Evolutionary conservation across 352 stramenopile species (phyloP), one percentile per base, ranked within the genome.

Genomic region (Peronospora farinosa): DNA sequence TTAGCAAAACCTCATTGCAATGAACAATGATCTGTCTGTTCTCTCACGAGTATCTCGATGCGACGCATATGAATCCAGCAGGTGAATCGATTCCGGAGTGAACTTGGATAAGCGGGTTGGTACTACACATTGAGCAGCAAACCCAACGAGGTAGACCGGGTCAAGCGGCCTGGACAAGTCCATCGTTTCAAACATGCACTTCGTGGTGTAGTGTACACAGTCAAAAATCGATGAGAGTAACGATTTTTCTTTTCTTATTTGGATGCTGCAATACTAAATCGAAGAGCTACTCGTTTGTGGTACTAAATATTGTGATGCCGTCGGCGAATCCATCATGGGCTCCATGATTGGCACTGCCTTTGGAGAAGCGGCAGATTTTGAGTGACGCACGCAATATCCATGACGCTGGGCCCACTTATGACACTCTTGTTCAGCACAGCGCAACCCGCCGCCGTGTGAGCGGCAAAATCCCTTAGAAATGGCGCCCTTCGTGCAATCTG

Each of bases 381-480:
- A 88, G 55, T 91, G 79, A 9, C 75, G 75, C 32, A 88, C 77
- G 44, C 79, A 91, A 41, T 72, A 88, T 30, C 79, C 79, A 19
- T 74, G 74, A 23, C 77, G 75, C 45, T 91, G 79, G 2, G 79
- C 75, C 77, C 79, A 88, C 45, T 91, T 91, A 36, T 73, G 39
- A 51, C 83, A 94, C 1, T 57, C 68, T 42, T 61, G 50, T 38
- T 83, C 65, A 5, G 78, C 77, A 56, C 85, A 95, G 23, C 83
- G 79, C 17, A 72, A 84, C 1, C 85, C 85, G 11, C 85, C 85
- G 39, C 85, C 85, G 36, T 95, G 85, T 0, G 78, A 66, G 17
- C 84, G 84, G 57, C 85, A 95, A 31, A 89, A 70, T 6, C 85
- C 85, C 48, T 90, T 88, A 2, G 79, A 92, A 47, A 93, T 90